A percentile compares a stretch with the other conserved stretches of the same genome.
These are phyloP conservation scores for Hymenoscyphus fraxineus DNA, from an alignment of 2,329 filamentous ascomycete genomes.

Conservation along the genomic window DNA sequence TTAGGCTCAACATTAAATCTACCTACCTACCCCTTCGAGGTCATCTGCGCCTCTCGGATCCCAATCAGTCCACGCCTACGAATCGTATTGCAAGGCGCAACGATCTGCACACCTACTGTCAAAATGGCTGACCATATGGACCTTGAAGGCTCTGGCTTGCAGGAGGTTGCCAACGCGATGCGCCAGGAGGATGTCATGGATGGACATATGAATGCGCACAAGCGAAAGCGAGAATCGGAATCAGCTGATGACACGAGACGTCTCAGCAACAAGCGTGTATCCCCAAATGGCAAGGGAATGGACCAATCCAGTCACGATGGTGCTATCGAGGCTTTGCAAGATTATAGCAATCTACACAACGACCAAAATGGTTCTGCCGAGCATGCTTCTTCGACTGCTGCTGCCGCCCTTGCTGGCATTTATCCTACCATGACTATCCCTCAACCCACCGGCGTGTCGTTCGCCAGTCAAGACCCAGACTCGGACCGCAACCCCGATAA, in stretches of 20 bases:
- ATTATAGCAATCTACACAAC: conserved; percentile 42
- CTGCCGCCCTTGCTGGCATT: conserved; percentile 42
- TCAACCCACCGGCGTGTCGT: conserved; percentile 51
- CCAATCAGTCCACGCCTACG: conserved; percentile 23
- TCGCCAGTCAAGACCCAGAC: conserved; percentile 43
- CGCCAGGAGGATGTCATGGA: conserved; percentile 31
- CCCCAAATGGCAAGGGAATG: conserved; percentile 29
- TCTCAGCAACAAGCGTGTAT: conserved; percentile 34
- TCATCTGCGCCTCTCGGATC: conserved; percentile 32
- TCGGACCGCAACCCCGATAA: conserved; percentile 35
- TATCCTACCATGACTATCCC: conserved; percentile 53
- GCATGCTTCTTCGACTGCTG: conserved; percentile 55
- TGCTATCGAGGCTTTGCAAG: conserved; percentile 34
- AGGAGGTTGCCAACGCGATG: conserved; percentile 37
- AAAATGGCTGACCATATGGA: conserved; percentile 35
- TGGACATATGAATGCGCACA: conserved; percentile 26
- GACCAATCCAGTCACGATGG: conserved; percentile 7
- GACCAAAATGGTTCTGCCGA: conserved; percentile 51
- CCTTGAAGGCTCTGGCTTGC: conserved; percentile 35
- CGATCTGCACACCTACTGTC: conserved; percentile 20
- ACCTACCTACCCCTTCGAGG: conserved; percentile 32
- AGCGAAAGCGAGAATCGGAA: conserved; percentile 36
- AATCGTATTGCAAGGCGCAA: conserved; percentile 31
- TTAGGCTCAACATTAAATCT: conserved; percentile 32
- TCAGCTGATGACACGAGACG: conserved; percentile 36